Percentiles rank a stretch among this genome's conserved stretches.
phyloP scores from a whole-genome alignment of 805 yeast species.

The Kuraishia capsulata region DNA sequence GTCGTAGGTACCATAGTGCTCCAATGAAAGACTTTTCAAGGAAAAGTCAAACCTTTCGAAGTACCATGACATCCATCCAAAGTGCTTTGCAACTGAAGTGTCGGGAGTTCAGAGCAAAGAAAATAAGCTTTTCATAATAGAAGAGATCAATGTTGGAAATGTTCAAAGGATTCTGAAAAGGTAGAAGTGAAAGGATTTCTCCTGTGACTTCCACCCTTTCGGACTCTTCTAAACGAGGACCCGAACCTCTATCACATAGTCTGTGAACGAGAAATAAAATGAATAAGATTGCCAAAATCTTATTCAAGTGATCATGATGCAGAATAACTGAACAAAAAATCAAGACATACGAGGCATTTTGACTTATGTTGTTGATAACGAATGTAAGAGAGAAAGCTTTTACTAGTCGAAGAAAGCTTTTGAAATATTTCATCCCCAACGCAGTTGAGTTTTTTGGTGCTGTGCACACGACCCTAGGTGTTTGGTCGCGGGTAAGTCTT shows the following conservation, averaged over 20 bases:
- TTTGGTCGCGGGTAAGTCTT: no score
- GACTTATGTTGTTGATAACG: slow-evolving; percentile 15
- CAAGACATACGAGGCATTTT: slow-evolving; percentile 56
- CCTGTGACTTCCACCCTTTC: no score
- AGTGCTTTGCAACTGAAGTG: slow-evolving; percentile 58
- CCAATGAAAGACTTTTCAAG: neutral
- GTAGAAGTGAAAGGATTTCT: no score
- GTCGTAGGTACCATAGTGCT: neutral
- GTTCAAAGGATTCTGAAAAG: no score
- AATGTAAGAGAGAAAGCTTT: neutral
- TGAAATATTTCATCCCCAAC: neutral
- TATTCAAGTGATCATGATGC: no score
- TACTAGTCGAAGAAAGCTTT: no score
- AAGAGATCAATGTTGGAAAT: no score
- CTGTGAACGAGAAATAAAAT: slow-evolving; percentile 4
- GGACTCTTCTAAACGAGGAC: no score
- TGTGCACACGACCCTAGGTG: no score
- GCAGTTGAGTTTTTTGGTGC: no score
- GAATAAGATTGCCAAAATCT: neutral
- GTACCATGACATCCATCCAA: neutral
- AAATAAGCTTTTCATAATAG: no score
- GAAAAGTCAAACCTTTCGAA: no score
- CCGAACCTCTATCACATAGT: slow-evolving; percentile 48
- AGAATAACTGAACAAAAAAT: neutral
- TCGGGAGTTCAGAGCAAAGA: slow-evolving; percentile 72